A percentile compares a stretch with the other conserved stretches of the same genome.
These are phyloP conservation scores for Arthrobotrys musiformis DNA, from an alignment of 2,329 filamentous ascomycete species.

Conservation along the genomic window DNA sequence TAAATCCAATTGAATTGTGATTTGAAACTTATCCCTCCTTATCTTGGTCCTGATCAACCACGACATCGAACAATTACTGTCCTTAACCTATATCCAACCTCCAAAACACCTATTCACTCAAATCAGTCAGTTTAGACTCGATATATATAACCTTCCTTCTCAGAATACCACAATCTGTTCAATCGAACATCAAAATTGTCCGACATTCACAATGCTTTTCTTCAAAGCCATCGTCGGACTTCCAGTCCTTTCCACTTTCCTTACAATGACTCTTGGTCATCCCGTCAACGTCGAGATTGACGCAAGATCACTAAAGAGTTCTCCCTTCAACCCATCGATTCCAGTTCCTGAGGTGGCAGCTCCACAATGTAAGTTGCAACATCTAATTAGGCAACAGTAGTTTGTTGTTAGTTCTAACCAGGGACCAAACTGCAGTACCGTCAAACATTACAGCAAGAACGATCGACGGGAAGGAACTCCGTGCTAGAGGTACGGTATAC, in stretches of 20 bases:
- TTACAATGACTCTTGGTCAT: neutral
- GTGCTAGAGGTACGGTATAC: slow-evolving; percentile 42
- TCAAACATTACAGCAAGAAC: neutral
- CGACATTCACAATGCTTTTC: neutral
- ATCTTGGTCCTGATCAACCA: neutral
- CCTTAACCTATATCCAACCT: neutral
- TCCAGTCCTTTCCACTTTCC: neutral
- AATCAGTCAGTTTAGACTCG: neutral
- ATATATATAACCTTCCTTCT: neutral
- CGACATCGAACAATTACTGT: neutral
- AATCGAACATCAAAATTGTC: neutral
- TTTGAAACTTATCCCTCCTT: no score
- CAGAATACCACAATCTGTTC: neutral
- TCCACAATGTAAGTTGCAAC: slow-evolving; percentile 28
- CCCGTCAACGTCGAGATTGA: slow-evolving; percentile 33
- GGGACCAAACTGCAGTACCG: neutral
- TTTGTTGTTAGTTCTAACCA: neutral
- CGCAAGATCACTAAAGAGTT: slow-evolving; percentile 14
- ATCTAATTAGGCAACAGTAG: neutral
- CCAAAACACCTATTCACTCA: neutral
- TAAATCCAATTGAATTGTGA: neutral
- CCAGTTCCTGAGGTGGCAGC: slow-evolving; percentile 38
- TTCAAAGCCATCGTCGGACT: neutral
- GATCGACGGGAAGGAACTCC: slow-evolving; percentile 10
- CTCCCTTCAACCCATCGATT: slow-evolving; percentile 45